Conservation (phyloP, 495 filamentous ascomycete genomes). For the Gamarada debralockiae region DNA sequence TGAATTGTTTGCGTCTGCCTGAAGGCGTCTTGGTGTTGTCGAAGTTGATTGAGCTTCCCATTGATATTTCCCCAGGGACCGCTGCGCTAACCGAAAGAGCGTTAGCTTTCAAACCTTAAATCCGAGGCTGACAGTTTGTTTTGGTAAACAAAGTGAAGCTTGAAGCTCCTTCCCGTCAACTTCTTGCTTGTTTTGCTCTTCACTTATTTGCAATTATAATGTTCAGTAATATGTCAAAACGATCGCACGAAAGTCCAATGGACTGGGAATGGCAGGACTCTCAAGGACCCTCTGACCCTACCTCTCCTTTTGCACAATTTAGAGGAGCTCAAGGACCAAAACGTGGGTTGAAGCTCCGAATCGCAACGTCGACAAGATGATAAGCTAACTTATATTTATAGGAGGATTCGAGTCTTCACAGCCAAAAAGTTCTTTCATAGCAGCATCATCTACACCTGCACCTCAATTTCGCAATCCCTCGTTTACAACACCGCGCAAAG, state of each 20-base stretch:
- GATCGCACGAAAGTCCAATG: conserved; percentile 59
- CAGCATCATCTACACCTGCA: conserved; percentile 31
- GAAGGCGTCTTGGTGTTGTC: neutral
- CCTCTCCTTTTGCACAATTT: conserved; percentile 56
- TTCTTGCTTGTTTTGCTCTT: neutral
- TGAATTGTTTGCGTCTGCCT: neutral
- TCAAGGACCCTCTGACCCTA: conserved; percentile 49
- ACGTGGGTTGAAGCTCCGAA: conserved; percentile 34
- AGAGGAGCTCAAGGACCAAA: conserved; percentile 42
- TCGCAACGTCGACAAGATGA: neutral
- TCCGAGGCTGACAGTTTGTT: neutral
- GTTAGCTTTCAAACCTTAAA: neutral
- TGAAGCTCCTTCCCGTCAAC: neutral
- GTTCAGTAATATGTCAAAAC: conserved; percentile 19
- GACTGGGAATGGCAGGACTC: conserved; percentile 61
- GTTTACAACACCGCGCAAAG: conserved; percentile 78
- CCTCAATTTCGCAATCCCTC: conserved; percentile 59
- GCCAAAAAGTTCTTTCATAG: conserved; percentile 26
- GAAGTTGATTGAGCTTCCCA: neutral
- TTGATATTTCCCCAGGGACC: conserved; percentile 17
- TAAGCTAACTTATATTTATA: conserved; percentile 23
- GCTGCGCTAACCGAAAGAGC: neutral
- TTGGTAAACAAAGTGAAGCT: neutral
- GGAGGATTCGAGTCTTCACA: conserved; percentile 19
- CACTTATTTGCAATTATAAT: no score